phyloP scores from a whole-genome alignment of 2,329 filamentous ascomycete species.

The Chalara sp. region DNA sequence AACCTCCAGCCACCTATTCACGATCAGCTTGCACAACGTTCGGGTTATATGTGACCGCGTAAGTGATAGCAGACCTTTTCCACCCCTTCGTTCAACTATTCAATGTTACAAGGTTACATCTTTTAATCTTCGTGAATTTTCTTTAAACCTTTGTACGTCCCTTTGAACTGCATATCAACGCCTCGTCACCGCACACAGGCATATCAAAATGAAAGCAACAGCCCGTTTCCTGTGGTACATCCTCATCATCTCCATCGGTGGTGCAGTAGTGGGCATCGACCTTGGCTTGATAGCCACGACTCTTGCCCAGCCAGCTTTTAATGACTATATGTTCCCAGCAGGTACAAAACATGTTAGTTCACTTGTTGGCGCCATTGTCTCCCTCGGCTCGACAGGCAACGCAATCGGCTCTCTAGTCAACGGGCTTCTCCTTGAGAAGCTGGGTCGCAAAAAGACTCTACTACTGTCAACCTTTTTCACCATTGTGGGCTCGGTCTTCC shows the following conservation, averaged over 20 bases:
- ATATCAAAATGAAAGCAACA: background rate
- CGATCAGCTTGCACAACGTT: too few species aligned
- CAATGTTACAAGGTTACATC: too few species aligned
- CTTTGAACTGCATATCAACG: too few species aligned
- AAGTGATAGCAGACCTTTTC: too few species aligned
- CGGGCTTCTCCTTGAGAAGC: background rate
- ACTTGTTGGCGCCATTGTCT: background rate
- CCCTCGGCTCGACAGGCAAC: background rate
- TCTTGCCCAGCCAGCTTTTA: background rate
- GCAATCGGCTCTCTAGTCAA: background rate
- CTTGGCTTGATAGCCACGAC: background rate
- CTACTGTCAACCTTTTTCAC: conserved; percentile 10
- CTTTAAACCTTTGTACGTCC: too few species aligned
- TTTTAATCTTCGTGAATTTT: too few species aligned
- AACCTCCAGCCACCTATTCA: too few species aligned
- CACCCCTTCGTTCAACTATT: too few species aligned
- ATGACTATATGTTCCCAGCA: background rate
- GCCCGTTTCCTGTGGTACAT: background rate
- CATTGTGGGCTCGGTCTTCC: conserved; percentile 23
- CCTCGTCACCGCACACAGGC: too few species aligned
- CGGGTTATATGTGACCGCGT: too few species aligned
- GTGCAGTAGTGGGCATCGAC: background rate
- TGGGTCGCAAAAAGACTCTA: background rate
- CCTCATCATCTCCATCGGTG: background rate
- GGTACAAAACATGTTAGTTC: background rate